These are phyloP conservation scores for Parietaria judaica DNA, from an alignment of 306 rosid genomes.

Conservation along the genomic window DNA sequence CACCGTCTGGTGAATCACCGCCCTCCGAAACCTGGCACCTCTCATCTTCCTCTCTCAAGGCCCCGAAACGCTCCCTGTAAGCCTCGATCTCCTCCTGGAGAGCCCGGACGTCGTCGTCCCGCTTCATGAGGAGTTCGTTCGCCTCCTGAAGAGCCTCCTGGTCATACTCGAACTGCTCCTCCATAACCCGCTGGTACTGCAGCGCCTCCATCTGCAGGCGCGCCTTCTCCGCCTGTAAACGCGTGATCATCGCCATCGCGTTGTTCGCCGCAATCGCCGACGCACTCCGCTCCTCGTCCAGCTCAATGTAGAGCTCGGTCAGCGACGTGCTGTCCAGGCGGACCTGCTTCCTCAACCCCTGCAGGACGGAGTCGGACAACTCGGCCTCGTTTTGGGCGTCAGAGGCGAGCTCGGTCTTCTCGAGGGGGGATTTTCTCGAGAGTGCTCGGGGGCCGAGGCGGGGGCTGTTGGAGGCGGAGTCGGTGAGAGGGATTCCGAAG, in stretches of 20 bases:
- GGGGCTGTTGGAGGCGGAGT: slow-evolving; percentile 58
- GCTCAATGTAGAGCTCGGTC: slow-evolving; percentile 79
- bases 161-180: slow-evolving; percentile 92
- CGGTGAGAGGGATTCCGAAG: slow-evolving; percentile 70
- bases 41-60: slow-evolving; percentile 24
- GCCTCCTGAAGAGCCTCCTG: slow-evolving; percentile 73
- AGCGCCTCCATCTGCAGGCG: slow-evolving; percentile 94
- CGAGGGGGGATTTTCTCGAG: slow-evolving; percentile 44
- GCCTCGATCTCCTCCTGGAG: slow-evolving; percentile 57
- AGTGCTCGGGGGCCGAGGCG: slow-evolving; percentile 36
- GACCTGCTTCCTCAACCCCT: slow-evolving; percentile 51
- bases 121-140: slow-evolving; percentile 52
- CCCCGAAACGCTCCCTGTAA: slow-evolving; percentile 53
- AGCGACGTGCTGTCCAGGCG: slow-evolving; percentile 73
- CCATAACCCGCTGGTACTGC: slow-evolving; percentile 97
- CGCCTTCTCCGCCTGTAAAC: slow-evolving; percentile 86
- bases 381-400: slow-evolving; percentile 38
- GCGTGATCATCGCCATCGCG: slow-evolving; percentile 99
- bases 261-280: slow-evolving; percentile 88
- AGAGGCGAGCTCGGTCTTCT: slow-evolving; percentile 38
- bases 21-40: slow-evolving; percentile 15
- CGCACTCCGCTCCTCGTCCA: slow-evolving; percentile 95
- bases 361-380: slow-evolving; percentile 34
- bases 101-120: slow-evolving; percentile 61
- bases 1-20: slow-evolving; percentile 8